Conservation (phyloP, 1,284 basidiomycete species). For the Cryptococcus sp. region DNA sequence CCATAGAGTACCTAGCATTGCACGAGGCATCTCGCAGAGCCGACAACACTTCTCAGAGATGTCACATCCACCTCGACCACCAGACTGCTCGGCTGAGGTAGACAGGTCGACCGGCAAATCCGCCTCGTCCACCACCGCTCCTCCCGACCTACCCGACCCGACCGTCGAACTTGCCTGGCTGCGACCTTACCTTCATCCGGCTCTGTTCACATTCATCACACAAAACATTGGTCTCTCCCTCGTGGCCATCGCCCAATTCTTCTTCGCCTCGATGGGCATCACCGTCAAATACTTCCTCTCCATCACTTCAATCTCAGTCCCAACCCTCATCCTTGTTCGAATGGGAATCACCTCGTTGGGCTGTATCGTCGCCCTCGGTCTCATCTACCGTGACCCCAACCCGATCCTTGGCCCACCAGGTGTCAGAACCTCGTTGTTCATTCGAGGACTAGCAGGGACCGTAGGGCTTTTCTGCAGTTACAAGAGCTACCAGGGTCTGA, state of each 20-base stretch:
- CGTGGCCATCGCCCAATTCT: constrained; percentile 57
- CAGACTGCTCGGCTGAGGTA: no score
- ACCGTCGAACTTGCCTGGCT: background rate
- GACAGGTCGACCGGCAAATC: no score
- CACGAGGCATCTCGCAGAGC: no score
- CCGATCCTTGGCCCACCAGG: constrained; percentile 64
- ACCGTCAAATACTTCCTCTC: constrained; percentile 43
- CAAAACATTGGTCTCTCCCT: constrained; percentile 60
- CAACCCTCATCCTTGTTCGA: constrained; percentile 37
- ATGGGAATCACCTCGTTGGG: constrained; percentile 50
- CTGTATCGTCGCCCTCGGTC: constrained; percentile 51
- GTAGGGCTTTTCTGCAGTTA: constrained; percentile 50
- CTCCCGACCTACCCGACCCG: background rate
- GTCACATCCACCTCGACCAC: no score
- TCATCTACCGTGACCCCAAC: constrained; percentile 53
- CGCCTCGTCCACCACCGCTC: no score
- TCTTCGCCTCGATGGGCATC: constrained; percentile 58
- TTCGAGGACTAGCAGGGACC: constrained; percentile 59
- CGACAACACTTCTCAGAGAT: no score
- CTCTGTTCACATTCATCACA: background rate
- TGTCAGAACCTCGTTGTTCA: constrained; percentile 56
- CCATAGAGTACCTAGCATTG: no score
- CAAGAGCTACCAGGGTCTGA: constrained; percentile 62
- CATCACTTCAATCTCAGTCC: constrained; percentile 28
- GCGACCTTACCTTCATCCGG: background rate